A percentile compares a stretch with the other conserved stretches of the same genome.
These are phyloP conservation scores for Aciculoconidium aculeatum DNA, from an alignment of 805 yeast genomes.

Conservation along the genomic window DNA sequence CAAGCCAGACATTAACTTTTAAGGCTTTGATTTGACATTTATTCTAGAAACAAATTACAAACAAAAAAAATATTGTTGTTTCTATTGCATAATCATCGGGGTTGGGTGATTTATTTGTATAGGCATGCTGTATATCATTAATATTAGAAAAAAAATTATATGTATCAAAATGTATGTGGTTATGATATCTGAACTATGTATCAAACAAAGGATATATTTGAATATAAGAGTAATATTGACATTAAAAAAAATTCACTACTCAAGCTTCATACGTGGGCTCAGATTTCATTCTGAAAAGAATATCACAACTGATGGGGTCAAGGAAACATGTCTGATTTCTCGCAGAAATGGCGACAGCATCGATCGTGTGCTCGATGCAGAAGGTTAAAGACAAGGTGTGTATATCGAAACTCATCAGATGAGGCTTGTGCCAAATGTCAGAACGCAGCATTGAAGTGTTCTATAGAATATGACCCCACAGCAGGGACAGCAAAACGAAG, in stretches of 20 bases:
- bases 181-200: too few species aligned
- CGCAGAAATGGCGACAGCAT: slow-evolving; percentile 39
- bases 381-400: slow-evolving; percentile 47
- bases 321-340: too few species aligned
- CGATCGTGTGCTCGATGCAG: slow-evolving; percentile 55
- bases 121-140: too few species aligned
- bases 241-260: too few species aligned
- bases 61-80: slow-evolving; percentile 1
- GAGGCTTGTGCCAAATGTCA: slow-evolving; percentile 43
- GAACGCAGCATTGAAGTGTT: slow-evolving; percentile 39
- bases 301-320: not conserved
- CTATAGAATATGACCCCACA: slow-evolving; percentile 49
- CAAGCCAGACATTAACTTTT: slow-evolving; percentile 35
- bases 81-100: slow-evolving; percentile 9
- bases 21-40: slow-evolving; percentile 5
- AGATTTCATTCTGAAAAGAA: slow-evolving; percentile 1
- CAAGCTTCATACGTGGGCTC: too few species aligned
- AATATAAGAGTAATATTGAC: too few species aligned
- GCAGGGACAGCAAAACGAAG: slow-evolving; percentile 34
- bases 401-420: slow-evolving; percentile 41
- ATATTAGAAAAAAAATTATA: too few species aligned
- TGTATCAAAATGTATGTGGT: too few species aligned
- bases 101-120: too few species aligned
- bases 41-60: slow-evolving; percentile 1
- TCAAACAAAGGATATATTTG: too few species aligned